Base-by-base conservation (phyloP, 352 stramenopile genomes). In the Phytophthora pluvialis region DNA sequence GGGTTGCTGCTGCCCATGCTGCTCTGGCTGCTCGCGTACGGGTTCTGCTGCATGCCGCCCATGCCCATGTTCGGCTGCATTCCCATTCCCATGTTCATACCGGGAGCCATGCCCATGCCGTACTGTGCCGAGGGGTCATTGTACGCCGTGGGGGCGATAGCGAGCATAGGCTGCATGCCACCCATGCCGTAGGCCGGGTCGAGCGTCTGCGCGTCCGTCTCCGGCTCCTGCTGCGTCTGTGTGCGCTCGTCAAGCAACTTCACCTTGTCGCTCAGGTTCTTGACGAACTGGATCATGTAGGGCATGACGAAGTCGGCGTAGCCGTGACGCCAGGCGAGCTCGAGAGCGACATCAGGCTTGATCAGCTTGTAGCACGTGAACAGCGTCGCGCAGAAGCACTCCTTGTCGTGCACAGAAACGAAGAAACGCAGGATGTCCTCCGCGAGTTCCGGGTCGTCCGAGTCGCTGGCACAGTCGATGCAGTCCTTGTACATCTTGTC, bases 401-500 rank as follows among this genome's bases (percentile, higher is more conserved):
- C 98, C 78, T 99, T 99, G 86, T 99, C 98, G 56, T 98, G 95
- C 48, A 98, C 97, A 58, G 97, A 97, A 39, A 99, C 98, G 76
- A 99, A 99, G 90, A 99, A 99, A 40, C 97, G 91, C 40, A 99
- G 79, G 45, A 99, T 91, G 53, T 98, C 94, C 71, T 99, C 97
- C 21, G 98, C 98, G 21, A 99, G 91, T 33, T 99, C 96, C 35
- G 83, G 73, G 68, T 99, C 96, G 36, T 93, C 86, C 51, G 97
- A 99, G 73, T 99, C 94, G 35, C 96, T 97, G 26, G 97, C 97
- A 57, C 97, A 99, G 70, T 99, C 97, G 67, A 99, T 99, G 73
- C 97, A 99, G 65, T 99, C 98, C 86, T 99, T 99, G 94, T 98
- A 99, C 97, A 99, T 99, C 70, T 98, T 98, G 86, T 99, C 97